These are phyloP conservation scores for Wickerhamiella australiensis DNA, from an alignment of 805 yeast genomes.

Conservation along the genomic window DNA sequence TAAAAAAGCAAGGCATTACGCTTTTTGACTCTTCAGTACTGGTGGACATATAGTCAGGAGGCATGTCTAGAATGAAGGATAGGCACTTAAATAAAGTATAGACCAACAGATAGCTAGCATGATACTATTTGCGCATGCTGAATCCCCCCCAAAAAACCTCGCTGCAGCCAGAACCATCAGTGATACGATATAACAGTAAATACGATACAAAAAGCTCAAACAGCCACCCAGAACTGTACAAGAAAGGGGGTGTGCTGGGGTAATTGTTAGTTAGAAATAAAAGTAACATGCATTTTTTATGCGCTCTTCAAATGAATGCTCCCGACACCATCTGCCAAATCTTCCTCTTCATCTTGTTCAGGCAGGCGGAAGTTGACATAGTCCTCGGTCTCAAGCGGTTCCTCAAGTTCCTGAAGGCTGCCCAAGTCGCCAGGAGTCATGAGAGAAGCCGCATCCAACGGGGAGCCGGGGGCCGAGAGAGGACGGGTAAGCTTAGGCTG, in stretches of 20 bases:
- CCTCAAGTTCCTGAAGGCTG: conserved; percentile 81
- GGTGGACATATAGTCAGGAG: no score
- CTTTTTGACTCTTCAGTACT: no score
- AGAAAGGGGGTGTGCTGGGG: neutral
- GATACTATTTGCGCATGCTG: no score
- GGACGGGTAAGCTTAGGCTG: conserved; percentile 68
- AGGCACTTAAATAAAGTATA: no score
- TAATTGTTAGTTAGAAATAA: neutral
- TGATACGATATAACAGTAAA: no score
- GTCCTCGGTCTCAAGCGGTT: conserved; percentile 59
- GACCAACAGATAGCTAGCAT: no score
- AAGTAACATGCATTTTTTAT: neutral
- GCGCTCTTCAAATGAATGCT: conserved; percentile 3
- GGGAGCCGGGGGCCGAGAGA: conserved; percentile 94
- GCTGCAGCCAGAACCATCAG: no score
- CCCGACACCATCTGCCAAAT: neutral
- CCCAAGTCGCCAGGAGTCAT: conserved; percentile 99
- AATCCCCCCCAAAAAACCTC: no score
- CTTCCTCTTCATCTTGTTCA: conserved; percentile 26
- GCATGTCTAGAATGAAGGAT: no score
- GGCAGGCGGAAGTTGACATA: conserved; percentile 40
- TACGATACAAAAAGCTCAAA: neutral
- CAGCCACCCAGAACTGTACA: neutral
- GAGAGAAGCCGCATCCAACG: conserved; percentile 55
- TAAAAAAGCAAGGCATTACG: no score